These are phyloP conservation scores for Didymella sp. DNA, from an alignment of 2,329 filamentous ascomycete species.

Conservation along the genomic window DNA sequence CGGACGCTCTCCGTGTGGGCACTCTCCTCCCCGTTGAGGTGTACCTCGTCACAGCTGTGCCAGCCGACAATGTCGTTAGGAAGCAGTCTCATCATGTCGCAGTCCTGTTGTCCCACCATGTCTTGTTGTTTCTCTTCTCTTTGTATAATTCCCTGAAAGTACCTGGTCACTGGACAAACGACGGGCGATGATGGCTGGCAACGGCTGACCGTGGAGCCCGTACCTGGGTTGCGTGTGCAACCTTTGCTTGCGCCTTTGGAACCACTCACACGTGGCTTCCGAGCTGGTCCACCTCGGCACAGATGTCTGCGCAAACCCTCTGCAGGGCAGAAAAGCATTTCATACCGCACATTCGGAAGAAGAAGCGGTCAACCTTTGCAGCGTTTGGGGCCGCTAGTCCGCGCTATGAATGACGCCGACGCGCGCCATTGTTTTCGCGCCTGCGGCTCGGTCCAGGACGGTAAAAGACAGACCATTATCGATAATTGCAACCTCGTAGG, in stretches of 20 bases:
- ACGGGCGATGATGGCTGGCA: background rate
- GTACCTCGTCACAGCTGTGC: background rate
- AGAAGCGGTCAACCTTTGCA: constrained; percentile 13
- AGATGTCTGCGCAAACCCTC: constrained; percentile 1
- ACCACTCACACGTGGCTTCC: constrained; percentile 9
- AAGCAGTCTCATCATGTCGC: background rate
- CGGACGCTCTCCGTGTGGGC: background rate
- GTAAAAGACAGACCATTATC: constrained; percentile 12
- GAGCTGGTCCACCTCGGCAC: constrained; percentile 3
- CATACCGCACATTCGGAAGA: background rate
- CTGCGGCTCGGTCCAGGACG: constrained; percentile 20
- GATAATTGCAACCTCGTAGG: constrained; percentile 7
- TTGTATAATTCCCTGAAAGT: background rate
- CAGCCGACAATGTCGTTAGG: background rate
- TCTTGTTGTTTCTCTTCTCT: background rate
- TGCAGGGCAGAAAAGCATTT: background rate
- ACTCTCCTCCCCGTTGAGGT: background rate
- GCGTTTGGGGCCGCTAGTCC: constrained; percentile 9
- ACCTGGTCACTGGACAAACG: background rate
- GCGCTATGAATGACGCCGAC: constrained; percentile 9
- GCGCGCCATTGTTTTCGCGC: constrained; percentile 4
- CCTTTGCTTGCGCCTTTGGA: background rate
- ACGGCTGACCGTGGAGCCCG: background rate
- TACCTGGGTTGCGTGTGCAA: constrained; percentile 11
- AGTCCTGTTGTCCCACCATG: background rate